Evolutionary conservation across 176 grass and related monocot genomes (phyloP), one percentile per base, ranked within the genome.

Genomic region (Aegilops sharonensis): DNA sequence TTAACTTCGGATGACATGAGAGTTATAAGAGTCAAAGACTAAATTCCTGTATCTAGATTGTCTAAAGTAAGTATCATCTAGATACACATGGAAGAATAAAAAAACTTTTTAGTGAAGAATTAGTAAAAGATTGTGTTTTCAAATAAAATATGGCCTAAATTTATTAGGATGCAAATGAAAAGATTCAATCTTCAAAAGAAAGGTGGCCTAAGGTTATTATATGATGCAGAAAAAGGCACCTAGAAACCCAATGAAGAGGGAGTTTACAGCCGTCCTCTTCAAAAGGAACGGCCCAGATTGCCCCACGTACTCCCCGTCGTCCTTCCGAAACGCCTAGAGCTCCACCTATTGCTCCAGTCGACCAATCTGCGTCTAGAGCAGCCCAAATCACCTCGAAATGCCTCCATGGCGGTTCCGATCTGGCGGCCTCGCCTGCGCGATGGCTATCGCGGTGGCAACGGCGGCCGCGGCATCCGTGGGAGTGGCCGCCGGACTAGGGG

Each of bases 351-450:
- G 23, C 63, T 85, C 62, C 73, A 30, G 12, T 68, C 13, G 24
- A 23, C 47, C 72, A 75, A 50, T 48, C 64, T 74, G 27, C 31
- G 40, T 18, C 78, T 54, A 6, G 37, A 81, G 30, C 54, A 13
- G 10, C 21, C 73, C 43, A 15, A 21, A 61, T 5, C 60, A 52
- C 29, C 54, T 13, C 85, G 14, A 42, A 81, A 91, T 91, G 89
- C 85, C 85, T 74, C 81, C 8, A 75, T 69, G 81, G 81, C 69
- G 76, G 47, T 68, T 62, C 84, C 72, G 88, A 31, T 85, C 57
- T 60, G 89, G 75, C 59, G 75, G 37, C 60, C 81, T 91, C 61
- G 81, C 81, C 68, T 32, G 40, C 25, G 27, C 76, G 57, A 39
- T 72, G 35, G 87, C 68, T 3, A 52, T 48, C 31, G 70, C 71